A percentile compares a stretch with the other conserved stretches of the same genome.
Conservation (phyloP, 1,284 basidiomycete genomes). For the Trichosporon asahii region DNA sequence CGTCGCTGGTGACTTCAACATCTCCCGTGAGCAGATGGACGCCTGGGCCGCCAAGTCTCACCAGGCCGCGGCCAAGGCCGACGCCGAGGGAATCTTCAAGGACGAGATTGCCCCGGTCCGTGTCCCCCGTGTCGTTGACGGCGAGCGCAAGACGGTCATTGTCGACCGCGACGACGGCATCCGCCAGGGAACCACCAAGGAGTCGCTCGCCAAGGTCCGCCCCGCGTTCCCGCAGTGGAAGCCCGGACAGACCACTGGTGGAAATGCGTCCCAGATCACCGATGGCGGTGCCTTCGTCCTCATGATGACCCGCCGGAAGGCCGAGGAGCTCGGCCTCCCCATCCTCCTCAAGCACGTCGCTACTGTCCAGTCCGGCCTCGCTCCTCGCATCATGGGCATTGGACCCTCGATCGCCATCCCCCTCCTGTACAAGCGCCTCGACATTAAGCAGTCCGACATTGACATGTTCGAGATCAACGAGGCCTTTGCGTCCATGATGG, state of each 20-base stretch:
- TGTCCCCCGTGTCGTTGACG: constrained; percentile 48
- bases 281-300: constrained; percentile 95
- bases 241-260: constrained; percentile 68
- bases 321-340: constrained; percentile 82
- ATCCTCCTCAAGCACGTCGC: constrained; percentile 88
- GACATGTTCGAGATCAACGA: constrained; percentile 87
- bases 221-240: constrained; percentile 86
- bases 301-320: constrained; percentile 77
- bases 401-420: constrained; percentile 85
- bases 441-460: constrained; percentile 66
- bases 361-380: constrained; percentile 71
- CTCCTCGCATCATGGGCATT: constrained; percentile 84
- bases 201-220: constrained; percentile 84
- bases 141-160: constrained; percentile 59
- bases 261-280: constrained; percentile 88
- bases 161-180: constrained; percentile 90
- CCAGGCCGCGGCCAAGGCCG: constrained; percentile 80
- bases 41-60: constrained; percentile 74
- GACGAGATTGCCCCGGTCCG: constrained; percentile 84
- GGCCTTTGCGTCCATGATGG: constrained; percentile 77
- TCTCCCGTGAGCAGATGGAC: constrained; percentile 81
- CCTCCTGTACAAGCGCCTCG: constrained; percentile 62
- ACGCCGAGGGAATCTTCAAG: constrained; percentile 84
- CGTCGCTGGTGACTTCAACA: constrained; percentile 75
- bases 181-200: constrained; percentile 81